Evolutionary conservation across 2,329 filamentous ascomycete species (phyloP), one percentile per base, ranked within the genome.

Genomic region (Kalaharituber pfeilii): DNA sequence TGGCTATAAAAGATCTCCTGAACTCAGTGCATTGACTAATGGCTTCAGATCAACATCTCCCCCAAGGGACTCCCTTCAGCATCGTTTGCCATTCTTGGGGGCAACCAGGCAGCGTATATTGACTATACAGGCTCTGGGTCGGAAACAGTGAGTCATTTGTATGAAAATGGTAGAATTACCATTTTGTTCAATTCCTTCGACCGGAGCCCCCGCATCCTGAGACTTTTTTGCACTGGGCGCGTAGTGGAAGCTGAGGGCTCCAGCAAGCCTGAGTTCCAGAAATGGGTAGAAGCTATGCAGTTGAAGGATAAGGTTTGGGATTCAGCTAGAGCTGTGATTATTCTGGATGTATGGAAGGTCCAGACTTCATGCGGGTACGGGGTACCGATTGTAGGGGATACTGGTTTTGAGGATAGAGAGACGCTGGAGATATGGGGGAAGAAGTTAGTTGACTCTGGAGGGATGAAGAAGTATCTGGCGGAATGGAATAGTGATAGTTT

Each of bases 111-210:
- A 55, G 80, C 78, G 25, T 88, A 87, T 64, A 72, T 86, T 53
- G 84, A 88, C 64, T 76, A 80, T 57, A 86, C 80, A 1, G 84
- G 84, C 27, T 84, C 80, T 28, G 84, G 84, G 24, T 80, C 75
- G 63, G 84, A 89, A 69, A 88, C 84, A 2, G 81, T 88, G 57
- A 73, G 78, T 3, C 84, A 88, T 63, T 68, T 85, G 9, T 80
- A 85, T 65, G 84, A 89, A 64, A 88, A 88, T 62, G 81, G 80
- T 27, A 76, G 84, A 15, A 74, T 84, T 18, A 86, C 82, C 5
- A 69, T 88, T 64, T 80, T 86, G 74, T 86, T 87, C 68, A 81
- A 76, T 65, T 79, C 76, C 22, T 84, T 82, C 59, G 76, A 75
- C 1, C 60, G 69, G 3, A 64, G 69, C 0, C 80, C 81, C 15